A percentile compares a stretch with the other conserved stretches of the same genome.
These are phyloP conservation scores for Eimeria sp. DNA, from an alignment of 169 alveolate genomes.

Conservation along the genomic window DNA sequence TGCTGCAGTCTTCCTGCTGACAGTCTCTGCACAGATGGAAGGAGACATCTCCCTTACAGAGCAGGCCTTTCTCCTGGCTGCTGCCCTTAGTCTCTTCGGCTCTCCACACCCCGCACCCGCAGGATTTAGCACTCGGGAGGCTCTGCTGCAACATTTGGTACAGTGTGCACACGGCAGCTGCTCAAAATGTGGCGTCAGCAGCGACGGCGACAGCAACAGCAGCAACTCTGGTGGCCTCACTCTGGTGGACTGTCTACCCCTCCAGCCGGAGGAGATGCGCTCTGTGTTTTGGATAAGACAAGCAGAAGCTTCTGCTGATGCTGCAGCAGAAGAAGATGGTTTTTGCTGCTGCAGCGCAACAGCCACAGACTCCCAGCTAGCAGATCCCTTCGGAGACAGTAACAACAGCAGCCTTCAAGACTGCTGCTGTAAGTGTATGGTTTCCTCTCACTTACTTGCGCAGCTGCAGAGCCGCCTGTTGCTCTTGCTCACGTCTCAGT, in stretches of 20 bases:
- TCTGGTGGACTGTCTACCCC: constrained; percentile 74
- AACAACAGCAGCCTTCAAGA: constrained; percentile 1
- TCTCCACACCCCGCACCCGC: neutral
- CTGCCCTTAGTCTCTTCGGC: constrained; percentile 66
- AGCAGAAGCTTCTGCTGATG: constrained; percentile 46
- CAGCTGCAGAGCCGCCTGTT: constrained; percentile 66
- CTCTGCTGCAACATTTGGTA: constrained; percentile 37
- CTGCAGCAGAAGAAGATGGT: constrained; percentile 27
- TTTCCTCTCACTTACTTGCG: constrained; percentile 59
- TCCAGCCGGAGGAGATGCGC: constrained; percentile 74
- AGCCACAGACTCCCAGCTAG: neutral
- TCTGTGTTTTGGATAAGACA: constrained; percentile 58
- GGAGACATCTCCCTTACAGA: constrained; percentile 56
- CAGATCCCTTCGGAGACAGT: neutral
- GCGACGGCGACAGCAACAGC: constrained; percentile 18
- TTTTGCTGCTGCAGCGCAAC: constrained; percentile 17
- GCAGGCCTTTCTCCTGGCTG: constrained; percentile 77
- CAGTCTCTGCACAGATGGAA: constrained; percentile 62
- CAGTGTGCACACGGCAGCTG: constrained; percentile 59
- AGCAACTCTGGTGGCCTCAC: neutral
- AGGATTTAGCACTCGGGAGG: neutral
- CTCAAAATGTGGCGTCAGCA: constrained; percentile 42
- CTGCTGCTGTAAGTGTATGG: constrained; percentile 60
- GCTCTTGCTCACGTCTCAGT: constrained; percentile 76
- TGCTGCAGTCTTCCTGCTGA: constrained; percentile 69